Percentiles rank a stretch among this genome's conserved stretches.
These are phyloP conservation scores for Camellia lanceoleosa DNA, from an alignment of 148 eudicot genomes.

Conservation along the genomic window DNA sequence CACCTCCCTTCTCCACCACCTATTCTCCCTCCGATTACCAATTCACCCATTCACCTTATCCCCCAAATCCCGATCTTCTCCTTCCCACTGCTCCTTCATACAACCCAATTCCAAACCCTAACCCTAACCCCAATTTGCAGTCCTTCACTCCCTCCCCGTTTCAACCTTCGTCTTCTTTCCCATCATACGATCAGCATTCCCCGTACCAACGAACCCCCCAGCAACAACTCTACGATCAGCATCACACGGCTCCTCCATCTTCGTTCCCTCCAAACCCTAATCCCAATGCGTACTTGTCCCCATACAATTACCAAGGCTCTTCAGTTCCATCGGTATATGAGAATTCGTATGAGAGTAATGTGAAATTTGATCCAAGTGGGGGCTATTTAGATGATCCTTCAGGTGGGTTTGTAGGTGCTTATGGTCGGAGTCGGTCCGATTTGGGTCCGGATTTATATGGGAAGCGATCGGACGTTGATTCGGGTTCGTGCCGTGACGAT, in stretches of 20 bases:
- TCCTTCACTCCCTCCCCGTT: conserved; percentile 19
- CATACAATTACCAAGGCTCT: conserved; percentile 14
- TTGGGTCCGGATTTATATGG: conserved; percentile 34
- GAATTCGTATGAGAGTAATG: conserved; percentile 22
- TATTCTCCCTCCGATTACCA: conserved; percentile 27
- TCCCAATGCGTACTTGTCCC: conserved; percentile 18
- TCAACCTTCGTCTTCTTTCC: conserved; percentile 28
- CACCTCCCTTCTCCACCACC: conserved; percentile 56
- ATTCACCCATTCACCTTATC: conserved; percentile 19
- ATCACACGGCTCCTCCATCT: conserved; percentile 30
- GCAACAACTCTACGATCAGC: conserved; percentile 36
- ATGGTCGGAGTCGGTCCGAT: conserved; percentile 33
- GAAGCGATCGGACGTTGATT: conserved; percentile 29
- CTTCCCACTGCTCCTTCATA: conserved; percentile 34
- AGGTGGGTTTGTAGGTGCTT: conserved; percentile 27
- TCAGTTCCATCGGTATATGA: conserved; percentile 23
- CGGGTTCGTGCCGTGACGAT: conserved; percentile 36
- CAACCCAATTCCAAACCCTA: conserved; percentile 17
- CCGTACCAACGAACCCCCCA: conserved; percentile 26
- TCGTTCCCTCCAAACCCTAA: conserved; percentile 28
- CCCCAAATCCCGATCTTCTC: conserved; percentile 36
- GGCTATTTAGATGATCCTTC: conserved; percentile 37
- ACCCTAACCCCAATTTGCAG: conserved; percentile 15
- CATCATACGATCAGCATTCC: conserved; percentile 29
- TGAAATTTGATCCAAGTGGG: conserved; percentile 35